Conservation (phyloP, 208 protist genomes). For the Dictyostelium gargantuum region DNA sequence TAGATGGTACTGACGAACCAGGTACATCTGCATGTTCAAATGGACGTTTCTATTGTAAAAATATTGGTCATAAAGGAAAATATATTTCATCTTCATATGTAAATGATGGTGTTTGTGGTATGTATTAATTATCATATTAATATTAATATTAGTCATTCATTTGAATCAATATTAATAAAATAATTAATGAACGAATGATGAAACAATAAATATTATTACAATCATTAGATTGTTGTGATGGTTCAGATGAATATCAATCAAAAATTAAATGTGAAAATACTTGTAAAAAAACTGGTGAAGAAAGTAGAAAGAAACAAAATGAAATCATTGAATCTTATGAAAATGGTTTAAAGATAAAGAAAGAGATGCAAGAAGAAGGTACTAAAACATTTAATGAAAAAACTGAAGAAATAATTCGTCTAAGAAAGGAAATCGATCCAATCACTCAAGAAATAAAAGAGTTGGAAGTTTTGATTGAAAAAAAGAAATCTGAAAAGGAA, state of each 20-base stretch:
- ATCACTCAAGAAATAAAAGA: constrained; percentile 46
- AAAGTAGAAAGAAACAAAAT: constrained; percentile 70
- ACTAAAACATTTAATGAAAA: constrained; percentile 69
- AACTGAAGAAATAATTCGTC: constrained; percentile 67
- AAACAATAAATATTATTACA: no score
- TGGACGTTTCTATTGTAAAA: constrained; percentile 89
- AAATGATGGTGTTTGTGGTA: constrained; percentile 92
- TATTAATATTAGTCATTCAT: no score
- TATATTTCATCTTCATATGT: constrained; percentile 86
- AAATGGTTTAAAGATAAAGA: constrained; percentile 56
- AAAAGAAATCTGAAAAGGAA: constrained; percentile 65
- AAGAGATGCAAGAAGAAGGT: constrained; percentile 48
- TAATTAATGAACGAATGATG: no score
- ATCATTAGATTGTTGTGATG: constrained; percentile 68
- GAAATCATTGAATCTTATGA: constrained; percentile 53
- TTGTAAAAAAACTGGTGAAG: constrained; percentile 49
- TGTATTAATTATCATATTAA: neutral
- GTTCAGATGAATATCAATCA: constrained; percentile 21
- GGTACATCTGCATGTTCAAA: constrained; percentile 84
- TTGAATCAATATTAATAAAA: neutral
- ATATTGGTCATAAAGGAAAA: constrained; percentile 81
- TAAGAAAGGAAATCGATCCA: constrained; percentile 69
- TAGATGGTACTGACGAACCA: constrained; percentile 94
- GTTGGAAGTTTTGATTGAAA: neutral
- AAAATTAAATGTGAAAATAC: constrained; percentile 45